Conservation (phyloP, 257 asterid genomes). For the Solanum virginianum region DNA sequence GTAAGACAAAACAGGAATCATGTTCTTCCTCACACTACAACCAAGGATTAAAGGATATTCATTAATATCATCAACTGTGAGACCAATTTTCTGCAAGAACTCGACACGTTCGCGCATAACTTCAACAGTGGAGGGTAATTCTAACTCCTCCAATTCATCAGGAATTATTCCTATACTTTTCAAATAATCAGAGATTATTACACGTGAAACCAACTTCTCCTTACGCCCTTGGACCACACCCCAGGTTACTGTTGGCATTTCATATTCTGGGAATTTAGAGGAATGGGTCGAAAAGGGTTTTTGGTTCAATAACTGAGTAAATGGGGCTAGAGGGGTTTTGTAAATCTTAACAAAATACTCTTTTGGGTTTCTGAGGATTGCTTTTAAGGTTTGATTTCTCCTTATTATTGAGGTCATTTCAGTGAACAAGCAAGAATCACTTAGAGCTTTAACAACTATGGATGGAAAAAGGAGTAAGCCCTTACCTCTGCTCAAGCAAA, state of each 20-base stretch:
- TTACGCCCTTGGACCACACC: conserved; percentile 42
- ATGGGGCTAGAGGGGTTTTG: too few relatives aligned
- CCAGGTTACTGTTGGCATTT: conserved; percentile 96
- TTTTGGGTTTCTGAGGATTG: too few relatives aligned
- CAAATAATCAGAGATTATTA: conserved; percentile 68
- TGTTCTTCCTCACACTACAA: conserved; percentile 77
- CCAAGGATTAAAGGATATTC: conserved; percentile 88
- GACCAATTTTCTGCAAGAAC: conserved; percentile 80
- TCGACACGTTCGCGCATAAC: conserved; percentile 88
- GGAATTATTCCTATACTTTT: conserved; percentile 75
- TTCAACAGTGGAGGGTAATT: conserved; percentile 83
- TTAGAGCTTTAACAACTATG: too few relatives aligned
- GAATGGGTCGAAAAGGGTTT: conserved; percentile 34
- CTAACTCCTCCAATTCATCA: conserved; percentile 72
- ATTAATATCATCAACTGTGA: conserved; percentile 68
- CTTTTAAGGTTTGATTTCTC: too few relatives aligned
- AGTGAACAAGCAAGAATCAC: background rate
- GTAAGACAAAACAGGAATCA: conserved; percentile 76
- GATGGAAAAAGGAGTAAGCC: too few relatives aligned
- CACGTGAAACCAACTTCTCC: conserved; percentile 79
- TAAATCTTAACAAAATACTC: too few relatives aligned
- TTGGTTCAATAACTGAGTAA: background rate
- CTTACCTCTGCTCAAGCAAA: too few relatives aligned
- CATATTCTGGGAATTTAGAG: conserved; percentile 55
- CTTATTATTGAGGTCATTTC: background rate